Evolutionary conservation across 1,139 yeast genomes (phyloP), one percentile per base, ranked within the genome.

Genomic region (Magnusiomyces sp.): DNA sequence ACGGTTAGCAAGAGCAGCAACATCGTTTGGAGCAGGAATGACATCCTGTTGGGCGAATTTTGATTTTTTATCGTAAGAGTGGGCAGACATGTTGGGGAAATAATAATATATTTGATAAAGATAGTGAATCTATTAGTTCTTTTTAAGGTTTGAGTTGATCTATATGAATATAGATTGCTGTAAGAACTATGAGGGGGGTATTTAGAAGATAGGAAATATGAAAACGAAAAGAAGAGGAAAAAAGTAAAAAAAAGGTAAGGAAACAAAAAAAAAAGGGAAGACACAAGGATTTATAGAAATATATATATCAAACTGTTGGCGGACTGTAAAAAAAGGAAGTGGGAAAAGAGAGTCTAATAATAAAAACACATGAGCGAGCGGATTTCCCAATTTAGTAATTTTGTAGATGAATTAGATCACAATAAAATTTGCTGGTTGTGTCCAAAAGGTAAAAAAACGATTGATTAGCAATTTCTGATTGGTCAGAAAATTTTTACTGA

Each of bases 1-100:
- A 62, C 95, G 72, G 73, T 86, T 86, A 50, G 81, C 95, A 50
- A 86, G 72, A 5, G 95, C 95, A 39, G 92, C 95, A 20, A 81
- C 69, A 62, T 86, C 95, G 34, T 77, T 75, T 53, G 82, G 82
- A 19, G 80, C 73, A 1, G 95, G 95, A 43, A 86, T 73, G 45
- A 81, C 76, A 60, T 81, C 88, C 48, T 71, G 70, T 61, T 76
- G 83, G 32, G 71, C 65, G 50, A 76, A 45, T 31, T 47, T 48
- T 34, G 34, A 34, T 20, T 43, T 43, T 14, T 2, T 42, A 11
- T 42, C 39, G 14, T n/a, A 32, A 9, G n/a, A 13, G 39, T 38
- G 19, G 5, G 23, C n/a, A 5, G 40, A 5, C 40, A 38, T 38
- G 23, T 17, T 38, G 23, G n/a, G 19, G 7, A 14, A 38, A 38